Evolutionary conservation across 805 yeast species (phyloP).

Genomic region (Maudiozyma pseudohumilis): DNA sequence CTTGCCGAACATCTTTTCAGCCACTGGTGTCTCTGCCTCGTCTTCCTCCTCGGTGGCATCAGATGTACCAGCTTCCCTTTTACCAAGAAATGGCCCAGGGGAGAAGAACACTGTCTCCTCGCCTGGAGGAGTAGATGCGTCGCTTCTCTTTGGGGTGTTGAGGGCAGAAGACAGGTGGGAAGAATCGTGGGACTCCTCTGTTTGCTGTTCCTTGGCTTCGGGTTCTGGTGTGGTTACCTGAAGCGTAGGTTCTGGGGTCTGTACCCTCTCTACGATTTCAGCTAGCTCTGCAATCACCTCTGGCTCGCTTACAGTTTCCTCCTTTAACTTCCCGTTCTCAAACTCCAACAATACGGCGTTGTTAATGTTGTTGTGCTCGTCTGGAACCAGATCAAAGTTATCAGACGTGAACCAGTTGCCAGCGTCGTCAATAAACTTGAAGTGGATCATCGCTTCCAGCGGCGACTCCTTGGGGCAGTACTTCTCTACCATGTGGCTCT

Average conservation of each 20-base stretch:
- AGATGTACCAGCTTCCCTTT: no score
- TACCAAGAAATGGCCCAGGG: not conserved
- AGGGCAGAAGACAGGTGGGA: no score
- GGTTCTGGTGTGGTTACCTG: not conserved
- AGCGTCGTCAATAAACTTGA: constrained; percentile 23
- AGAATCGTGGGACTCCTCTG: no score
- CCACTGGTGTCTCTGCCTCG: not conserved
- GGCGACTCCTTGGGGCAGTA: constrained; percentile 4
- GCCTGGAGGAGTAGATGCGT: not conserved
- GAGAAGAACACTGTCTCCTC: not conserved
- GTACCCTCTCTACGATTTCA: not conserved
- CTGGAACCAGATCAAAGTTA: constrained; percentile 26
- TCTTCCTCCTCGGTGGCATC: constrained; percentile 1
- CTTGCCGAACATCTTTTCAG: not conserved
- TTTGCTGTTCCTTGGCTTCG: no score
- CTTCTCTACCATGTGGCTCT: not conserved
- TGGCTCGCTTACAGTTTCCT: not conserved
- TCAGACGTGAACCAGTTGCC: constrained; percentile 25
- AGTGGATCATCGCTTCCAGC: constrained; percentile 11
- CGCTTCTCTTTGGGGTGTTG: no score
- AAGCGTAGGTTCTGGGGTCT: not conserved
- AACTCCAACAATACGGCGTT: constrained; percentile 22
- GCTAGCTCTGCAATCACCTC: not conserved
- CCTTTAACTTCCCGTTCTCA: constrained; percentile 3
- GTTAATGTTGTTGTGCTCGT: constrained; percentile 31